These are phyloP conservation scores for Cytospora piceicola DNA, from an alignment of 2,329 filamentous ascomycete species.

Conservation along the genomic window DNA sequence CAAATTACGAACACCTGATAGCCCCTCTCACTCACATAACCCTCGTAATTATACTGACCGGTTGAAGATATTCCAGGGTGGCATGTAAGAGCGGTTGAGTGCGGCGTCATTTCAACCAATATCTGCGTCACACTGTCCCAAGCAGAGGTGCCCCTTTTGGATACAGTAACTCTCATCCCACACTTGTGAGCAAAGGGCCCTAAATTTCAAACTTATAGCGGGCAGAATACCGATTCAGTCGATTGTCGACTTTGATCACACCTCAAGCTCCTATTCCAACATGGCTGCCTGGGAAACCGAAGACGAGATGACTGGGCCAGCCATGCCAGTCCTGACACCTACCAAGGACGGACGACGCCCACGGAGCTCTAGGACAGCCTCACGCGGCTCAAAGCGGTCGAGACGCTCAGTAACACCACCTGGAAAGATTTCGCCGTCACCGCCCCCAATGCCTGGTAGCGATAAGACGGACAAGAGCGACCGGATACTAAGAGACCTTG, in stretches of 20 bases:
- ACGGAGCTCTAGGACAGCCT: constrained; percentile 69
- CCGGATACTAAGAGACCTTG: constrained; percentile 60
- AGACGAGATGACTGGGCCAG: constrained; percentile 61
- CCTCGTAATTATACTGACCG: constrained; percentile 1
- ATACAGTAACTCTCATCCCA: not conserved
- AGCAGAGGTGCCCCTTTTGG: not conserved
- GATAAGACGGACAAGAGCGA: constrained; percentile 52
- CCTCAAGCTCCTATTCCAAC: constrained; percentile 29
- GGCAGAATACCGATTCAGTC: not conserved
- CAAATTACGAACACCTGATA: not conserved
- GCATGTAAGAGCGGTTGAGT: constrained; percentile 4
- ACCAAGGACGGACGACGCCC: constrained; percentile 61
- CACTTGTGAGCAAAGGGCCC: not conserved
- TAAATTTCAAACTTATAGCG: not conserved
- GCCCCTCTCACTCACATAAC: not conserved
- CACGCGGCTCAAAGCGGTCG: constrained; percentile 64
- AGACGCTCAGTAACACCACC: constrained; percentile 70
- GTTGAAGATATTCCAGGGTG: not conserved
- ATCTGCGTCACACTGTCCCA: not conserved
- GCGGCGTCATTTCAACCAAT: constrained; percentile 5
- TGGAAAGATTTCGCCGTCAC: constrained; percentile 59
- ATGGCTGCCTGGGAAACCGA: constrained; percentile 67
- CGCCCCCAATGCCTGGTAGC: constrained; percentile 51
- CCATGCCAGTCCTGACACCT: constrained; percentile 66
- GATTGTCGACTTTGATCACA: not conserved